Evolutionary conservation across 108 stramenopile genomes (phyloP).

Genomic region (Schizochytrium sp.): DNA sequence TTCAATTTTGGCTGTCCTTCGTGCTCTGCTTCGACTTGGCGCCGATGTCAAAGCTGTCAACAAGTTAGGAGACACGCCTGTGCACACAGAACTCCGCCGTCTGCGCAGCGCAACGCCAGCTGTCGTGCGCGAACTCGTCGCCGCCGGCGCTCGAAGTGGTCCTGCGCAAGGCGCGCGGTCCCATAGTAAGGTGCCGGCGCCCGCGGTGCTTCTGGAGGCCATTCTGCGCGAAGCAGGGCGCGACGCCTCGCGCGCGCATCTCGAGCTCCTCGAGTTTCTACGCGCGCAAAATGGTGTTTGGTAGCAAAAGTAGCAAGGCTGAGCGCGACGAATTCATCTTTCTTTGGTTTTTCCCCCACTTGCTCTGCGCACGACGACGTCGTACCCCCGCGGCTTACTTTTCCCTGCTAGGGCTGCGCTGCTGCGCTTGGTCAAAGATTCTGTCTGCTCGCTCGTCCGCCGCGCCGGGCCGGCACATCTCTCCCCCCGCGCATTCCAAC

Average conservation of each 20-base stretch:
- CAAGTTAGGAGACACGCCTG: not conserved
- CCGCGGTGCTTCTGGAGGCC: not conserved
- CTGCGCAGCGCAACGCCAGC: not conserved
- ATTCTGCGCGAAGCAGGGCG: not conserved
- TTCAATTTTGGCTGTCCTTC: not conserved
- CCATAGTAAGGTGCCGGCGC: not conserved
- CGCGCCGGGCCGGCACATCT: no score
- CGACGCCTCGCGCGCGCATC: not conserved
- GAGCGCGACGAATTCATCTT: no score
- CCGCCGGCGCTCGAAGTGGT: not conserved
- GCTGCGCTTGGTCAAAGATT: no score
- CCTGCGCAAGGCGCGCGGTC: no score
- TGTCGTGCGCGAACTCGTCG: not conserved
- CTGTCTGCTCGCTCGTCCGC: no score
- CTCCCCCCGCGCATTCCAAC: no score
- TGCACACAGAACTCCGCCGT: slow-evolving; percentile 1
- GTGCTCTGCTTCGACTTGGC: not conserved
- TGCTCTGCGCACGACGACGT: no score
- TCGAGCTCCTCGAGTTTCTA: not conserved
- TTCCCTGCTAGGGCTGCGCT: no score
- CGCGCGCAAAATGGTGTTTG: not conserved
- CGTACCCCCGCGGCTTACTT: no score
- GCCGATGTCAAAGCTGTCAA: not conserved
- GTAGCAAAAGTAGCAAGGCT: not conserved
- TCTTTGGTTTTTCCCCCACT: no score